phyloP scores from a whole-genome alignment of 805 yeast species.

The Cyberlindnera subsufficiens region DNA sequence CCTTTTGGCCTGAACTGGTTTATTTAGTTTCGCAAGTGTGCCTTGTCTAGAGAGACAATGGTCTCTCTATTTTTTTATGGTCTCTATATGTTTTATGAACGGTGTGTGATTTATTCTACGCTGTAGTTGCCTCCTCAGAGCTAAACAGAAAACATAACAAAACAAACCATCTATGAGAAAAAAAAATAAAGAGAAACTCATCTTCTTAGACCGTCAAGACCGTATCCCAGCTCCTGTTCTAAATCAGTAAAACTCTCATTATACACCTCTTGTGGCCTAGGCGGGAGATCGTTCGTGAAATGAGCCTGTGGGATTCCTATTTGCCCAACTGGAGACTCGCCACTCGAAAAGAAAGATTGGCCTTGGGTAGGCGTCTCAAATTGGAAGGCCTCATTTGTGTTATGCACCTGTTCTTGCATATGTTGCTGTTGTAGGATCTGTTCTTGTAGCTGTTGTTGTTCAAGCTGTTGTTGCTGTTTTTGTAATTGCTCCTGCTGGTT shows the following conservation, averaged over 20 bases:
- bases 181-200: background rate
- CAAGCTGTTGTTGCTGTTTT: conserved; percentile 6
- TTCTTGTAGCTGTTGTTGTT: conserved; percentile 12
- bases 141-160: background rate
- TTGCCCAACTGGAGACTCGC: conserved; percentile 26
- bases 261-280: conserved; percentile 49
- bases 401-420: conserved; percentile 4
- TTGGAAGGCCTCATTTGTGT: conserved; percentile 1
- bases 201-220: conserved; percentile 38
- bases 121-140: background rate
- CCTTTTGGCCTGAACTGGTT: background rate
- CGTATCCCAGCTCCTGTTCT: conserved; percentile 64
- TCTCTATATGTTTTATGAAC: too few species aligned
- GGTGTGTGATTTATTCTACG: too few species aligned
- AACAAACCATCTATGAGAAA: background rate
- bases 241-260: conserved; percentile 32
- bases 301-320: conserved; percentile 47
- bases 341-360: conserved; percentile 15
- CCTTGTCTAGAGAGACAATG: background rate
- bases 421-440: conserved; percentile 13
- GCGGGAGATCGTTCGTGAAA: conserved; percentile 44
- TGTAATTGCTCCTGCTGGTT: conserved; percentile 19
- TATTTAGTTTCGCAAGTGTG: background rate
- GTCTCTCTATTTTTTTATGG: too few species aligned
- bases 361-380: conserved; percentile 10